These are phyloP conservation scores for Cruciata laevipes DNA, from an alignment of 257 asterid species.

Conservation along the genomic window DNA sequence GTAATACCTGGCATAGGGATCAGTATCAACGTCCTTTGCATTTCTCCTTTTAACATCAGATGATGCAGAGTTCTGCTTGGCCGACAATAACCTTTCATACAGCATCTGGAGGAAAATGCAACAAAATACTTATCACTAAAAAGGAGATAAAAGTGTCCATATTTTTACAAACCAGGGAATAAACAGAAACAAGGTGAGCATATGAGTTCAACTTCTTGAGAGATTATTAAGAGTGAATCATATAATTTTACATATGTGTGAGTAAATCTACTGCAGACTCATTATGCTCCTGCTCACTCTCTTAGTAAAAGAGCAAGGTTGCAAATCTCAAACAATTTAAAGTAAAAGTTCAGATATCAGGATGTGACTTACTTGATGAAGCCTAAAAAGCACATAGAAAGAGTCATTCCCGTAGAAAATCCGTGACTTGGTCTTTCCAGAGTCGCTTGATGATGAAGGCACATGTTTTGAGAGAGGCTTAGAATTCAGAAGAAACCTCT, in stretches of 20 bases:
- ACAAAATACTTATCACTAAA: background rate
- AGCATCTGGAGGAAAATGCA: slow-evolving; percentile 22
- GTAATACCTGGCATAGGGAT: slow-evolving; percentile 38
- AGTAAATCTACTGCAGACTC: background rate
- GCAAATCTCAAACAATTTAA: background rate
- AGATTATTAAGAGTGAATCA: background rate
- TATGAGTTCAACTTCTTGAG: background rate
- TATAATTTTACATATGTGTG: background rate
- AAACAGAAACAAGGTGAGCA: background rate
- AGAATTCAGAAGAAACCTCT: slow-evolving; percentile 47
- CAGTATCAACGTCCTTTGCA: slow-evolving; percentile 30
- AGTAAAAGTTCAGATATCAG: background rate
- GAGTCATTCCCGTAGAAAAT: slow-evolving; percentile 86
- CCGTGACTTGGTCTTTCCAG: slow-evolving; percentile 32
- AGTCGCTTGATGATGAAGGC: slow-evolving; percentile 29
- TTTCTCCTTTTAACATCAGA: slow-evolving; percentile 32
- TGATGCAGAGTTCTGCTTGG: slow-evolving; percentile 35
- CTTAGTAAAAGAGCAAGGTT: background rate
- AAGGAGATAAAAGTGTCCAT: background rate
- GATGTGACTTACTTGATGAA: slow-evolving; percentile 67
- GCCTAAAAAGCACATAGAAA: slow-evolving; percentile 84
- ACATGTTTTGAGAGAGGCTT: slow-evolving; percentile 77
- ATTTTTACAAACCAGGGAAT: background rate
- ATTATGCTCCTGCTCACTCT: background rate
- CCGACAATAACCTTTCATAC: slow-evolving; percentile 41